Conservation (phyloP, 768 basidiomycete species). For the Melanogaster broomeanus region DNA sequence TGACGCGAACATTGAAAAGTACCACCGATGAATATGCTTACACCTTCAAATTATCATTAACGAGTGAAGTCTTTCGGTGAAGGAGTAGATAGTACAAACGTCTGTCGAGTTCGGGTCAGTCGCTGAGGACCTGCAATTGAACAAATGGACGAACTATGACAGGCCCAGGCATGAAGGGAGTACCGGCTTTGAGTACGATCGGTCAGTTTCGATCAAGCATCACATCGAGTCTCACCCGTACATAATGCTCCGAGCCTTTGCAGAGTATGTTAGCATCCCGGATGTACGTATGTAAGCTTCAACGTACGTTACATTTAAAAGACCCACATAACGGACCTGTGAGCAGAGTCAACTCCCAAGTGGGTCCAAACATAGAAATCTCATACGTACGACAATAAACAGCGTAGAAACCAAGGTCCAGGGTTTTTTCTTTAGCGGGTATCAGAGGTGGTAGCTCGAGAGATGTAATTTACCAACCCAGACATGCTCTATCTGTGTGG, state of each 20-base stretch:
- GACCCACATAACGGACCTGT: constrained; percentile 22
- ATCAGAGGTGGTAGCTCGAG: neutral
- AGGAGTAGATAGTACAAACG: neutral
- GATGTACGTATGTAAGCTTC: too few species aligned
- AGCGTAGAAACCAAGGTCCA: neutral
- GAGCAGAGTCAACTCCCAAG: neutral
- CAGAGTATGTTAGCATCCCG: neutral
- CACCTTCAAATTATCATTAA: constrained; percentile 1
- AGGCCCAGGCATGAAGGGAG: constrained; percentile 8
- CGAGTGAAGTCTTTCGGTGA: neutral
- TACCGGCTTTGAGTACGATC: constrained; percentile 1
- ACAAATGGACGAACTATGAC: constrained; percentile 1
- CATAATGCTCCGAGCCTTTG: neutral
- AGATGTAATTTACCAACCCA: constrained; percentile 15
- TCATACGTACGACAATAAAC: neutral
- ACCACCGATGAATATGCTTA: neutral
- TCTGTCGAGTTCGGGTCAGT: neutral
- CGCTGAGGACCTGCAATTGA: neutral
- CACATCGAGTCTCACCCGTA: neutral
- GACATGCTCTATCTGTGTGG: constrained; percentile 10
- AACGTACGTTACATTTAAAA: constrained; percentile 4
- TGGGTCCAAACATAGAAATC: neutral
- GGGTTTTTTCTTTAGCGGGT: neutral
- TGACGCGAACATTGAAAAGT: neutral
- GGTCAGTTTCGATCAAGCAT: neutral